Conservation (phyloP, 345 rosid genomes). For the Draba incana region DNA sequence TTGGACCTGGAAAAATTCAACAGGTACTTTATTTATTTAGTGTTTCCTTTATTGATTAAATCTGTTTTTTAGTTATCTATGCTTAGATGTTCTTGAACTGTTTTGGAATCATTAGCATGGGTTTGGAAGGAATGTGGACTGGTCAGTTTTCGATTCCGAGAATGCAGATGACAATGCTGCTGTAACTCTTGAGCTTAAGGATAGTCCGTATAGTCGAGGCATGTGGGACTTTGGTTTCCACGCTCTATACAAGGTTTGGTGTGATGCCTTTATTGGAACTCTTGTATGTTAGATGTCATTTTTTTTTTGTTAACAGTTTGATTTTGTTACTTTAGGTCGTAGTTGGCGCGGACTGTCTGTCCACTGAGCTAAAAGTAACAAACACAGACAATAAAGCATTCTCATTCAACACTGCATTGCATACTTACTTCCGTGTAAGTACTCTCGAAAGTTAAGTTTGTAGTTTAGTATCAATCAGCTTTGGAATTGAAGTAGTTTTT, state of each 20-base stretch:
- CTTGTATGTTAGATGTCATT: constrained; percentile 3
- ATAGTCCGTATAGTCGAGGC: constrained; percentile 79
- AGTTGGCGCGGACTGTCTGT: constrained; percentile 65
- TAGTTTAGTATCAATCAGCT: constrained; percentile 7
- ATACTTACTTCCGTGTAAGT: constrained; percentile 85
- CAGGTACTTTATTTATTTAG: constrained; percentile 61
- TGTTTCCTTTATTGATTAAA: constrained; percentile 1
- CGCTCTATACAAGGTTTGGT: constrained; percentile 72
- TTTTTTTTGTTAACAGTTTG: constrained; percentile 19
- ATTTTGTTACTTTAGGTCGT: constrained; percentile 50
- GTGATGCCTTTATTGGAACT: not conserved
- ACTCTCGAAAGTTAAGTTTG: not conserved
- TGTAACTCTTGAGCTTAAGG: constrained; percentile 80
- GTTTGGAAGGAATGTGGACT: constrained; percentile 93
- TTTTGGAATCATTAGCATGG: constrained; percentile 67
- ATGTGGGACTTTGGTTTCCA: constrained; percentile 96
- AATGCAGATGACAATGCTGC: constrained; percentile 61
- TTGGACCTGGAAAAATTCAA: constrained; percentile 88
- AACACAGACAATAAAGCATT: constrained; percentile 82
- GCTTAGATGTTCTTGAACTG: constrained; percentile 28
- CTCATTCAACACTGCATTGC: constrained; percentile 80
- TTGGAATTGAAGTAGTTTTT: not conserved
- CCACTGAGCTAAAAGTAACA: constrained; percentile 71
- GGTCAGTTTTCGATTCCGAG: constrained; percentile 73
- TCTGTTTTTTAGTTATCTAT: not conserved